Conservation (phyloP, 495 filamentous ascomycete genomes). For the Tuber borchii region DNA sequence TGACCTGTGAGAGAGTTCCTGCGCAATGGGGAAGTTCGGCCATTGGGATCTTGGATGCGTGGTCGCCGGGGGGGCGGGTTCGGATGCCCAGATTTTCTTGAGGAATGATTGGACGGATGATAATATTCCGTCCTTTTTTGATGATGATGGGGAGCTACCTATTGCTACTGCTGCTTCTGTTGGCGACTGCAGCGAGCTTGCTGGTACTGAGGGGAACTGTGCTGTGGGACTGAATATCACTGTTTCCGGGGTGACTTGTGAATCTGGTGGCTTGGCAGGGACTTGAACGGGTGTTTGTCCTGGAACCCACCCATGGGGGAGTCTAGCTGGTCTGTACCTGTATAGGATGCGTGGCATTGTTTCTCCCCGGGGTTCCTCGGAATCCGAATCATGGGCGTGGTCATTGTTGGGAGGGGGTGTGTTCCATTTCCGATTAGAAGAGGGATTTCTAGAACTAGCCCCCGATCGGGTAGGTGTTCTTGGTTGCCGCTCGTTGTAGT, state of each 20-base stretch:
- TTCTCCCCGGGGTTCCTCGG: slow-evolving; percentile 12
- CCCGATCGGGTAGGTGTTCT: not conserved
- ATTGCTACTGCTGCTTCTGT: not conserved
- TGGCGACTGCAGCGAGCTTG: not conserved
- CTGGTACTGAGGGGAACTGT: not conserved
- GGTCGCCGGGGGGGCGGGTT: not conserved
- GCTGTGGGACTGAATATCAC: not conserved
- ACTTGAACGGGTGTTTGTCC: slow-evolving; percentile 21
- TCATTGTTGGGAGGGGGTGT: slow-evolving; percentile 10
- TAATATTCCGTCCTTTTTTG: not conserved
- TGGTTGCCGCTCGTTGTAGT: not conserved
- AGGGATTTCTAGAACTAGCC: not conserved
- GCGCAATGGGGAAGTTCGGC: not conserved
- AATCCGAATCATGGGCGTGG: slow-evolving; percentile 27
- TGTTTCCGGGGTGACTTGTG: slow-evolving; percentile 9
- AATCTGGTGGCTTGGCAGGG: slow-evolving; percentile 21
- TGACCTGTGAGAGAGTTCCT: not conserved
- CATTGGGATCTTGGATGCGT: not conserved
- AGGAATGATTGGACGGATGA: not conserved
- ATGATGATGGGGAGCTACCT: not conserved
- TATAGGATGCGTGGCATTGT: slow-evolving; percentile 25
- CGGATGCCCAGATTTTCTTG: not conserved
- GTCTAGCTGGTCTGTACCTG: slow-evolving; percentile 29
- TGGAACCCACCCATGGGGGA: slow-evolving; percentile 22
- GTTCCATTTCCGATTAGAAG: not conserved